These are phyloP conservation scores for Cydonia oblonga DNA, from an alignment of 331 rosid species.

Conservation along the genomic window DNA sequence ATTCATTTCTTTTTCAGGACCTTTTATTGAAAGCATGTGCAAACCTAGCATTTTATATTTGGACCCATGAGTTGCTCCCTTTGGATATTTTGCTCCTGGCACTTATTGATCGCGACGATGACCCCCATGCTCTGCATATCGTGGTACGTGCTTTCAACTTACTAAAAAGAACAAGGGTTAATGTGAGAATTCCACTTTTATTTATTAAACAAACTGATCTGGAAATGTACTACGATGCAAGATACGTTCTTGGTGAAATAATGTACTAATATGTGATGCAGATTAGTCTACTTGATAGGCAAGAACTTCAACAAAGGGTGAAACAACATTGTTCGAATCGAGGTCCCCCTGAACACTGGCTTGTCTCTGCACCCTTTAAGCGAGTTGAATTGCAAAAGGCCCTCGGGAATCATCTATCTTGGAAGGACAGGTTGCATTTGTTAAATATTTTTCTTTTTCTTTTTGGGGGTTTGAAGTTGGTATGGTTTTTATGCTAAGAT, in stretches of 20 bases:
- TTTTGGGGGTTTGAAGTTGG: background rate
- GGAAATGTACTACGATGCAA: background rate
- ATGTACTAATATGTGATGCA: slow-evolving; percentile 26
- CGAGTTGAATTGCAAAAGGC: slow-evolving; percentile 81
- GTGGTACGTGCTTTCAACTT: slow-evolving; percentile 52
- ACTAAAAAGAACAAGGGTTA: background rate
- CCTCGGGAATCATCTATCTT: slow-evolving; percentile 88
- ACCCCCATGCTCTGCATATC: slow-evolving; percentile 87
- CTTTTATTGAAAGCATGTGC: slow-evolving; percentile 69
- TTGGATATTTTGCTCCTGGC: slow-evolving; percentile 91
- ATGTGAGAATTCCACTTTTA: background rate
- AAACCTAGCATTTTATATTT: slow-evolving; percentile 73
- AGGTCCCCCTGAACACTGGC: slow-evolving; percentile 83
- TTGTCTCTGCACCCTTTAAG: slow-evolving; percentile 47
- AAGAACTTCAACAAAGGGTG: slow-evolving; percentile 85
- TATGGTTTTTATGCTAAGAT: slow-evolving; percentile 5
- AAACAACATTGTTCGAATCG: slow-evolving; percentile 46
- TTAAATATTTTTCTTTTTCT: background rate
- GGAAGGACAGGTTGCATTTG: slow-evolving; percentile 77
- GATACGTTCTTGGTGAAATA: slow-evolving; percentile 2
- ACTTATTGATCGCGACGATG: slow-evolving; percentile 94
- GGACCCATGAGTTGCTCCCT: slow-evolving; percentile 92
- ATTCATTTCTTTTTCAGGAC: slow-evolving; percentile 42
- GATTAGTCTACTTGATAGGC: slow-evolving; percentile 88
- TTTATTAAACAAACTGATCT: background rate